These are phyloP conservation scores for Phaeoacremonium minimum DNA, from an alignment of 2,329 filamentous ascomycete genomes.

Conservation along the genomic window DNA sequence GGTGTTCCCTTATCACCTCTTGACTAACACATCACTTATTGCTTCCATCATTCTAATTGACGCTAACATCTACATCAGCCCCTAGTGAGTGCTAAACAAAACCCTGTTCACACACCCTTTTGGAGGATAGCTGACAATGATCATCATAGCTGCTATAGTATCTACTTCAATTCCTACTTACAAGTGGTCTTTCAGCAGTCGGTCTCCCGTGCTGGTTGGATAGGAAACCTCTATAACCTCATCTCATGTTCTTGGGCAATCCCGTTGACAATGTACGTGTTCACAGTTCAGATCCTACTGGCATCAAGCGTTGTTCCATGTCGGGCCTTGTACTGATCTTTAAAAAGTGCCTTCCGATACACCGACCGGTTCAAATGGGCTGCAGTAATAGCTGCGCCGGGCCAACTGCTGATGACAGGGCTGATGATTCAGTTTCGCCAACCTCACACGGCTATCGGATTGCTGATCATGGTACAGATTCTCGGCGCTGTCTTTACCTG, in stretches of 20 bases:
- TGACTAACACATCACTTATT: no score
- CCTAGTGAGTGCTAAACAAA: no score
- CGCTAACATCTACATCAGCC: conserved; percentile 39
- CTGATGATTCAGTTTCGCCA: conserved; percentile 51
- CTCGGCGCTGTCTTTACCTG: conserved; percentile 50
- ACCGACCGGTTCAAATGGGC: conserved; percentile 40
- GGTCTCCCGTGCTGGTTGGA: conserved; percentile 36
- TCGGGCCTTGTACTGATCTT: conserved; percentile 32
- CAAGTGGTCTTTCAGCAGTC: conserved; percentile 38
- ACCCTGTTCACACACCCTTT: no score
- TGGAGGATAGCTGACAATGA: no score
- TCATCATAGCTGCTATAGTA: conserved; percentile 33
- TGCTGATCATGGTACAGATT: conserved; percentile 50
- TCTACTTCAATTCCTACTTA: conserved; percentile 41
- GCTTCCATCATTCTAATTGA: conserved; percentile 35
- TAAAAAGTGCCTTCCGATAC: conserved; percentile 30
- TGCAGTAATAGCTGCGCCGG: conserved; percentile 31
- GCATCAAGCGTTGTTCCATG: conserved; percentile 35
- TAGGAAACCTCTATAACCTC: conserved; percentile 41
- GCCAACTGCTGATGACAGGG: conserved; percentile 45
- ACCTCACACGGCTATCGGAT: conserved; percentile 39
- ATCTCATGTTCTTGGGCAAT: conserved; percentile 26
- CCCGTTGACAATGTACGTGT: conserved; percentile 19
- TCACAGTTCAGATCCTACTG: conserved; percentile 22
- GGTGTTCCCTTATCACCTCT: conserved; percentile 46